Base-by-base conservation (phyloP, 345 rosid genomes). In the Sonneratia caseolaris region DNA sequence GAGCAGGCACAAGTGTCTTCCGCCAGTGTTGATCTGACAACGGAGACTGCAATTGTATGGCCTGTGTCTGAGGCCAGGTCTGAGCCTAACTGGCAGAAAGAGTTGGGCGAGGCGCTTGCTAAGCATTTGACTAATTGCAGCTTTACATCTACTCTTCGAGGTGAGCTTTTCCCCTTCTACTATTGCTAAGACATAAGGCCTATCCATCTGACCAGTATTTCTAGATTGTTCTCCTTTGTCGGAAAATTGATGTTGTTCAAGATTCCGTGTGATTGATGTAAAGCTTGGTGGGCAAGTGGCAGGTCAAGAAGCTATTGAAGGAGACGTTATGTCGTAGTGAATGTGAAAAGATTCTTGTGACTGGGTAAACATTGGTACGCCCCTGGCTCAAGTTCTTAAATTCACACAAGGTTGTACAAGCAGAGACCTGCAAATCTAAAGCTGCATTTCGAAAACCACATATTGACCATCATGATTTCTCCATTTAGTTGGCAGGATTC, bases 41-140 rank as follows among this genome's bases (percentile, higher is more conserved):
- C 97, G 0, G 99, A 95, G 86, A 90, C 97, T 51, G 99, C 97
- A 70, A 62, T 90, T 32, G 90, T 95, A 62, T 92, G 99, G 97
- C 97, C 97, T 18, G 81, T 82, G 69, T 87, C 87, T 7, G 96
- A 92, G 82, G 97, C 93, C 64, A 95, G 82, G 79, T 82, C 64
- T 70, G 68, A 71, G 27, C 88, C 93, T 61, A 84, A 92, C 75
- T 95, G 99, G 97, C 85, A 85, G 78, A 78, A 84, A 42, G 84
- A 81, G 78, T 76, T 95, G 69, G 99, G 99, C 49, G 97, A 90
- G 79, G 83, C 87, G 65, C 96, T 95, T 78, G 97, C 99, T 0
- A 86, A 81, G 80, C 99, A 95, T 68, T 84, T 95, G 56, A 95
- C 93, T 1, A 86, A 59, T 74, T 87, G 97, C 71, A 97, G 99